Base-by-base conservation (phyloP, 768 basidiomycete genomes). In the Postia placenta region DNA sequence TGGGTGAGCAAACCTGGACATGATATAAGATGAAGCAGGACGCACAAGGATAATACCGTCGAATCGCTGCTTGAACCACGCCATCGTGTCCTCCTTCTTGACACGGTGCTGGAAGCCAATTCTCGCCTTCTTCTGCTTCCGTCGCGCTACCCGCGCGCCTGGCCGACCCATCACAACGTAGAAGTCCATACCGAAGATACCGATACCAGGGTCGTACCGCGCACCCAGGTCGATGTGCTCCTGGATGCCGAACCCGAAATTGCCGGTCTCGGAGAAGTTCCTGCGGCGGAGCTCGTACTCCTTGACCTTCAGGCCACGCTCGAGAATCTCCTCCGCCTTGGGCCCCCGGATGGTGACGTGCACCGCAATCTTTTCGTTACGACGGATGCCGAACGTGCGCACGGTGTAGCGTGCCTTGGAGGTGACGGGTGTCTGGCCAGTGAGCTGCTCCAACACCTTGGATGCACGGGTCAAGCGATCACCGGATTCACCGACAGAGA, bases 141-240 rank as follows among this genome's bases (percentile, higher is more conserved):
- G 77, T 74, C 81, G 81, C 59, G 94, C 84, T 38, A 99, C 90
- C 53, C 94, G 88, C 61, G 75, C 81, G 59, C 95, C 95, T 45
- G 94, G 92, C 61, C 95, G 84, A 59, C 92, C 93, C 93, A 99
- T 95, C 52, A 95, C 92, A 58, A 90, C 87, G 66, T 84, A 94
- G 75, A 99, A 98, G 75, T 99, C 95, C 95, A 97, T 97, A 58
- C 95, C 95, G 67, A 97, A 97, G 70, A 98, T 97, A 83, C 95
- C 95, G 64, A 99, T 97, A 64, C 80, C 79, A 54, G 95, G 95
- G 71, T 99, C 95, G 74, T 99, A 99, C 65, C 95, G 84, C 62
- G 95, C 95, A 65, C 95, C 95, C 57, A 99, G 76, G 72, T 99
- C 95, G 72, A 99, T 99, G 74, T 99, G 95, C 76, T 96, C 92